phyloP scores from a whole-genome alignment of 2,329 filamentous ascomycete genomes.

The Penicillium sp. region DNA sequence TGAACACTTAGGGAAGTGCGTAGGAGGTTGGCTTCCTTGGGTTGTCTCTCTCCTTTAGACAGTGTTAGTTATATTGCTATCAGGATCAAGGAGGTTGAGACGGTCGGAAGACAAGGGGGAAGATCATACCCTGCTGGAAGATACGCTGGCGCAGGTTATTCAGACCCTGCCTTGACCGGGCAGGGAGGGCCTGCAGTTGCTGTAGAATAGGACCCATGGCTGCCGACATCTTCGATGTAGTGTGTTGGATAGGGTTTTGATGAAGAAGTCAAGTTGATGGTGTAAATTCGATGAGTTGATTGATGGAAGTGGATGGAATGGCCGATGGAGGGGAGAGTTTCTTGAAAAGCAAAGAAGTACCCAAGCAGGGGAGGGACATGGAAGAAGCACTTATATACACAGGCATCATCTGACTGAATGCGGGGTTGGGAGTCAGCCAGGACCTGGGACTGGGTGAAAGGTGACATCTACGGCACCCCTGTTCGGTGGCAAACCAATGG shows the following conservation, averaged over 20 bases:
- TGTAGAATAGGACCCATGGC: conserved; percentile 20
- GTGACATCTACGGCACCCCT: conserved; percentile 21
- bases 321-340: background rate
- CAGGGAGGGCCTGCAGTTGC: conserved; percentile 21
- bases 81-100: background rate
- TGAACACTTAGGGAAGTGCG: conserved; percentile 31
- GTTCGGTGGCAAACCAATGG: conserved; percentile 13
- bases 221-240: conserved; percentile 19
- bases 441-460: conserved; percentile 8
- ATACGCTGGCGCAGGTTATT: conserved; percentile 23
- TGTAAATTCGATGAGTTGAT: background rate
- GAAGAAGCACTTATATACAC: conserved; percentile 15
- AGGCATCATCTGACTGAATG: conserved; percentile 21
- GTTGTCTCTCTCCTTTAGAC: conserved; percentile 24
- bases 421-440: conserved; percentile 17
- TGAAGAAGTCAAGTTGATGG: background rate
- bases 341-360: background rate
- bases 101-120: background rate
- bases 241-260: background rate
- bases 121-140: conserved; percentile 24
- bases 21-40: conserved; percentile 25
- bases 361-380: background rate
- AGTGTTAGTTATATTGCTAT: conserved; percentile 6
- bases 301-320: background rate
- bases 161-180: conserved; percentile 22